Evolutionary conservation across 108 stramenopile species (phyloP).

Genomic region (Nitzschia putrida): DNA sequence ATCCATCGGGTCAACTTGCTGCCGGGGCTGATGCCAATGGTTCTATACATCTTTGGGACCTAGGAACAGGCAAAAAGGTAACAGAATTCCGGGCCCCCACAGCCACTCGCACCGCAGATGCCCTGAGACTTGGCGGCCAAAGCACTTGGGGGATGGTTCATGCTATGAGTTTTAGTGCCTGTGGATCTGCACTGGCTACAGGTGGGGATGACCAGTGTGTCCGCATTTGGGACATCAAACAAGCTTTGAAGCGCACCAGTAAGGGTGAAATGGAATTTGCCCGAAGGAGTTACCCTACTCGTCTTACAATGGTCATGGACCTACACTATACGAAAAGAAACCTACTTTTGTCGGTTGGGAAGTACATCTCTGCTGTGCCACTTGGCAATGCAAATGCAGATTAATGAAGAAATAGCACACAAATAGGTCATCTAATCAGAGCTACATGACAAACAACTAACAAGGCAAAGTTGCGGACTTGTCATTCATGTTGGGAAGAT

Average conservation of each 20-base stretch:
- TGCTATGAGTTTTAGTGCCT: slow-evolving; percentile 70
- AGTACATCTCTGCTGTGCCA: slow-evolving; percentile 45
- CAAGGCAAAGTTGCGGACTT: too few relatives aligned
- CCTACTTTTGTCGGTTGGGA: slow-evolving; percentile 76
- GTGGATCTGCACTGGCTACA: slow-evolving; percentile 78
- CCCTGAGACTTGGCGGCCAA: slow-evolving; percentile 8
- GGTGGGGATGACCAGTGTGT: slow-evolving; percentile 79
- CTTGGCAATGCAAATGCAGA: neutral
- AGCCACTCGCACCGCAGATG: slow-evolving; percentile 16
- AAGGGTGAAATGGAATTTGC: slow-evolving; percentile 27
- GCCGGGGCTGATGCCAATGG: slow-evolving; percentile 73
- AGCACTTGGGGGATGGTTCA: slow-evolving; percentile 50
- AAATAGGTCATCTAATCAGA: too few relatives aligned
- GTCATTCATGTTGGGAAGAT: too few relatives aligned
- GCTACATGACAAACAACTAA: too few relatives aligned
- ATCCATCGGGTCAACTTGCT: slow-evolving; percentile 73
- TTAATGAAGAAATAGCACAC: too few relatives aligned
- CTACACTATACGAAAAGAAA: slow-evolving; percentile 84
- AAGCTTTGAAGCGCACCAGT: slow-evolving; percentile 6
- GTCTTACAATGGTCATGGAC: slow-evolving; percentile 64
- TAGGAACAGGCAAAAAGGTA: slow-evolving; percentile 76
- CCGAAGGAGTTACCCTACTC: slow-evolving; percentile 38
- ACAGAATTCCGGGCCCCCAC: slow-evolving; percentile 62
- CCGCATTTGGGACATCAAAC: slow-evolving; percentile 83
- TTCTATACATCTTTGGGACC: slow-evolving; percentile 80